These are phyloP conservation scores for Stephanodiscus triporus DNA, from an alignment of 108 stramenopile genomes.

Conservation along the genomic window DNA sequence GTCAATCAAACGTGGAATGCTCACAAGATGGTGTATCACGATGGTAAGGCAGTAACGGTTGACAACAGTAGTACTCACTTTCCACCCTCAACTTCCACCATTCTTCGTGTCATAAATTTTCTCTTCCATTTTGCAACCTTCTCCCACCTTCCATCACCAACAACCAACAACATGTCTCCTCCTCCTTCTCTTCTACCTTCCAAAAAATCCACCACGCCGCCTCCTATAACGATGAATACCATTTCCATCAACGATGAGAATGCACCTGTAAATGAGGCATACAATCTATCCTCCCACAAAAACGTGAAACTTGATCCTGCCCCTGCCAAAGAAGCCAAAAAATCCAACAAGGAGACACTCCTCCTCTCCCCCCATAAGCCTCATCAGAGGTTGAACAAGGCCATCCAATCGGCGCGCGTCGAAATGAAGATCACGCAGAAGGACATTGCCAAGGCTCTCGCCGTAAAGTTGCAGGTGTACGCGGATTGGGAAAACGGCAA, in stretches of 20 bases:
- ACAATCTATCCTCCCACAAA: constrained; percentile 33
- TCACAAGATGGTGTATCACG: too few species aligned
- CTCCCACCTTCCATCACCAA: too few species aligned
- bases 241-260: neutral
- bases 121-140: too few species aligned
- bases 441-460: too few species aligned
- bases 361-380: neutral
- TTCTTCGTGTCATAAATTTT: neutral
- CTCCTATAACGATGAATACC: constrained; percentile 1
- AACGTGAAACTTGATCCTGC: too few species aligned
- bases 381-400: neutral
- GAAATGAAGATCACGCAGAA: neutral
- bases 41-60: constrained; percentile 26
- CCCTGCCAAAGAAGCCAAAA: too few species aligned
- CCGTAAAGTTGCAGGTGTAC: too few species aligned
- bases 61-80: constrained; percentile 8
- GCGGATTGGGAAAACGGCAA: too few species aligned
- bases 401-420: neutral
- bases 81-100: too few species aligned
- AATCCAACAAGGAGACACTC: neutral
- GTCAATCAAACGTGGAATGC: constrained; percentile 12
- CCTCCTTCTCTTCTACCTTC: too few species aligned
- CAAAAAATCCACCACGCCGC: too few species aligned
- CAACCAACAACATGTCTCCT: too few species aligned
- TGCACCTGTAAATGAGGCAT: neutral